These are phyloP conservation scores for Paramecium octaurelia DNA, from an alignment of 73 alveolate species.

Conservation along the genomic window DNA sequence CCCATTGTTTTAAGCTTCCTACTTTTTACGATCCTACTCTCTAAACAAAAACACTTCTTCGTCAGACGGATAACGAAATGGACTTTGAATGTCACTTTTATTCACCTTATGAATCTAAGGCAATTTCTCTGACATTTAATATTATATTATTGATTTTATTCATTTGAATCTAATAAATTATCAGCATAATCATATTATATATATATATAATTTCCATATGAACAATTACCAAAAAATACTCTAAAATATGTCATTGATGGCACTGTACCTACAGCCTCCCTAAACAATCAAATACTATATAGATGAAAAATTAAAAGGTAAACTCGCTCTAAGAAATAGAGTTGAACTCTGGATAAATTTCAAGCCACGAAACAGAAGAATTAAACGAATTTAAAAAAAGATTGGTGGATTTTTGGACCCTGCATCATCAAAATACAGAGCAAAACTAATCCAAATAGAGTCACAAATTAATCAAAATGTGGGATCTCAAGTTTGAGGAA, in stretches of 20 bases:
- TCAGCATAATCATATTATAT: not conserved
- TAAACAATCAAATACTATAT: not conserved
- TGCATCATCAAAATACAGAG: not conserved
- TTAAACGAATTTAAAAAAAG: not conserved
- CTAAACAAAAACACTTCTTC: constrained; percentile 41
- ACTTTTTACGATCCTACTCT: not conserved
- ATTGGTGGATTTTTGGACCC: not conserved
- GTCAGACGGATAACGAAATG: constrained; percentile 39
- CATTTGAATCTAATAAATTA: not conserved
- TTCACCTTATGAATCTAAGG: not conserved
- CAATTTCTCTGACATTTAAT: constrained; percentile 27
- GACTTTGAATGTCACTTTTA: not conserved
- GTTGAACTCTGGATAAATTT: not conserved
- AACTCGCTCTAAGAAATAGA: not conserved
- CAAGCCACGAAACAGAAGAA: not conserved
- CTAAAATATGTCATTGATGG: not conserved
- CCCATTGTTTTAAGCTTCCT: not conserved
- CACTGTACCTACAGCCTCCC: not conserved
- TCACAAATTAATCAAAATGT: not conserved
- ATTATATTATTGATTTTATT: not conserved
- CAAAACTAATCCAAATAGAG: not conserved
- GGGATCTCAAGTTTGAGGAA: not conserved
- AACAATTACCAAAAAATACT: not conserved
- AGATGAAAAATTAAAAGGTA: not conserved
- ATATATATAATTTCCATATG: not conserved